Percentiles rank a stretch among this genome's conserved stretches.
Conservation (phyloP, 768 basidiomycete genomes). For the Tricholoma saponaceum region DNA sequence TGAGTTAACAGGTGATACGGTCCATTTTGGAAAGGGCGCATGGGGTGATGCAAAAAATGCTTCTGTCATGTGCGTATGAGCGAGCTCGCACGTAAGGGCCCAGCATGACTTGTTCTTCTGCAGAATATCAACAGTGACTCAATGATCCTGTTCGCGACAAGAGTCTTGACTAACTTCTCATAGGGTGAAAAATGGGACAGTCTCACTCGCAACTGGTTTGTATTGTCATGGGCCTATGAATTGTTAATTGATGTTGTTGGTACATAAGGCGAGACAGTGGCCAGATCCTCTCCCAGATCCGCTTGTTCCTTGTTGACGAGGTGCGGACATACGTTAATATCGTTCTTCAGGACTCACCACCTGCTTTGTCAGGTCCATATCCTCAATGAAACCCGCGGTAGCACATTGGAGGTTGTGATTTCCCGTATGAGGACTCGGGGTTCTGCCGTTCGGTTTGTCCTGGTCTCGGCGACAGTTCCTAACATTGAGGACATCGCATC, state of each 20-base stretch:
- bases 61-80: slow-evolving; percentile 63
- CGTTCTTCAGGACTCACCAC: not conserved
- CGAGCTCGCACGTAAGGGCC: not conserved
- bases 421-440: slow-evolving; percentile 86
- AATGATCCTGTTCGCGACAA: not conserved
- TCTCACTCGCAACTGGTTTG: slow-evolving; percentile 80
- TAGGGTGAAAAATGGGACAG: slow-evolving; percentile 98
- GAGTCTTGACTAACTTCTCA: not conserved
- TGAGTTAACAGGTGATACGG: slow-evolving; percentile 92
- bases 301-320: slow-evolving; percentile 89
- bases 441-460: slow-evolving; percentile 70
- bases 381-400: slow-evolving; percentile 85
- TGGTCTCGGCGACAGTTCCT: slow-evolving; percentile 92
- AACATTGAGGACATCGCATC: slow-evolving; percentile 86
- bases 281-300: slow-evolving; percentile 65
- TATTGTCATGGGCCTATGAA: not conserved
- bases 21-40: slow-evolving; percentile 54
- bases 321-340: slow-evolving; percentile 29
- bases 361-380: slow-evolving; percentile 70
- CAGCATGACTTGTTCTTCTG: slow-evolving; percentile 3
- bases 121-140: slow-evolving; percentile 74
- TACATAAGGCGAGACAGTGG: slow-evolving; percentile 54
- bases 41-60: slow-evolving; percentile 76
- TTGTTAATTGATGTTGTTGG: not conserved
- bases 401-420: slow-evolving; percentile 91